Percentiles rank a stretch among this genome's conserved stretches.
phyloP scores from a whole-genome alignment of 2,329 filamentous ascomycete genomes.

The Aaosphaeria pasadenensis region DNA sequence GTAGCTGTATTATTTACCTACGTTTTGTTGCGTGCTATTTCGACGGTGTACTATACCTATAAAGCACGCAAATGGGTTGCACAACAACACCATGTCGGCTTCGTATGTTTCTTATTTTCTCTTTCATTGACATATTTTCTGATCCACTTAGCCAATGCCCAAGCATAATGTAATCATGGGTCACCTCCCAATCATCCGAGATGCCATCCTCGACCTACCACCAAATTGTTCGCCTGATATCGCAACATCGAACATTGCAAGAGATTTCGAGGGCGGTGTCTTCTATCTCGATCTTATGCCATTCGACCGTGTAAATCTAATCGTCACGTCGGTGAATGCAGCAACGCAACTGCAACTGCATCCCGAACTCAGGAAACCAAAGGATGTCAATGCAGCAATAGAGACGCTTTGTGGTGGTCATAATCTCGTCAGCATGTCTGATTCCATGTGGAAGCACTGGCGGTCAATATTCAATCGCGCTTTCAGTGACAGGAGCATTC shows the following conservation, averaged over 20 bases:
- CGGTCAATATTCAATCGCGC: slow-evolving; percentile 7
- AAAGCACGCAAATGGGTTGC: no score
- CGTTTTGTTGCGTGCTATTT: no score
- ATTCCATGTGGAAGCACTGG: slow-evolving; percentile 2
- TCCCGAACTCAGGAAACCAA: no score
- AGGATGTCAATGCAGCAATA: no score
- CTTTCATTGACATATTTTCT: no score
- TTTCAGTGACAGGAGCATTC: slow-evolving; percentile 7
- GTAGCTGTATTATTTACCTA: no score
- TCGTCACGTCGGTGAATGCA: background rate
- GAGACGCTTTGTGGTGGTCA: background rate
- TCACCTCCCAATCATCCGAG: background rate
- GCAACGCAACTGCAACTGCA: no score
- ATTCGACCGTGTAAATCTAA: background rate
- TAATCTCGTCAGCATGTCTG: background rate
- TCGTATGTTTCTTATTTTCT: no score
- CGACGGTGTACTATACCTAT: no score
- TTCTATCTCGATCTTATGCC: slow-evolving; percentile 4
- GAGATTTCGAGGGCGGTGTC: background rate
- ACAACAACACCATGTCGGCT: no score
- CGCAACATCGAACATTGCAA: background rate
- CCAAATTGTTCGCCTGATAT: no score
- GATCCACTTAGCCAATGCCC: background rate
- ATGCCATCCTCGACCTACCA: background rate
- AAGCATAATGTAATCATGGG: background rate